A percentile compares a stretch with the other conserved stretches of the same genome.
Evolutionary conservation across 352 stramenopile species (phyloP).

Genomic region (Phytophthora constricta): DNA sequence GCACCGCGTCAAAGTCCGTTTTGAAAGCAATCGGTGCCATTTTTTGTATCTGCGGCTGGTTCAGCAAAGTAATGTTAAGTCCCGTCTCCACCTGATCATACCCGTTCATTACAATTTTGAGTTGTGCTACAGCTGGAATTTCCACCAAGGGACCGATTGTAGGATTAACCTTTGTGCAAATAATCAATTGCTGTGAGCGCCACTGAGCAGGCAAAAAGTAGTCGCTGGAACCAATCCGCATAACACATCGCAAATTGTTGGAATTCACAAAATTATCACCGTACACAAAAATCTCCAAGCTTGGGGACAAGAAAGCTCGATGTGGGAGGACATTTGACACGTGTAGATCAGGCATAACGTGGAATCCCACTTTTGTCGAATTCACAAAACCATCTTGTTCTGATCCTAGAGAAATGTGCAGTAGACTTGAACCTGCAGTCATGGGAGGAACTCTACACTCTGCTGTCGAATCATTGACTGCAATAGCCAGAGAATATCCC

Average conservation of each 20-base stretch:
- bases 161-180: slow-evolving; percentile 16
- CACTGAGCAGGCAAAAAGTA: slow-evolving; percentile 22
- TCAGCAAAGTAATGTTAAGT: slow-evolving; percentile 49
- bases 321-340: slow-evolving; percentile 38
- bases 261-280: slow-evolving; percentile 32
- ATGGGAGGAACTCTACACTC: slow-evolving; percentile 33
- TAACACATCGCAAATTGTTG: slow-evolving; percentile 30
- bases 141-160: background rate
- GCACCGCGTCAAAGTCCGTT: background rate
- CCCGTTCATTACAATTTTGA: slow-evolving; percentile 31
- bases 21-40: background rate
- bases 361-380: slow-evolving; percentile 40
- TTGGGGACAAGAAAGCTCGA: slow-evolving; percentile 14
- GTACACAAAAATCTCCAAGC: slow-evolving; percentile 29
- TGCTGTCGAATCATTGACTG: slow-evolving; percentile 20
- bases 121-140: slow-evolving; percentile 19
- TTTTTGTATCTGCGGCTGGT: slow-evolving; percentile 32
- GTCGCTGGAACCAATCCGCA: slow-evolving; percentile 23
- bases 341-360: slow-evolving; percentile 16
- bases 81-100: slow-evolving; percentile 31
- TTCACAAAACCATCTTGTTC: slow-evolving; percentile 25
- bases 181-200: slow-evolving; percentile 30
- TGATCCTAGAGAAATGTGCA: slow-evolving; percentile 37
- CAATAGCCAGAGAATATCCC: slow-evolving; percentile 4
- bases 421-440: slow-evolving; percentile 1